phyloP scores from a whole-genome alignment of 2,329 filamentous ascomycete species.

The Myriangium duriaei region DNA sequence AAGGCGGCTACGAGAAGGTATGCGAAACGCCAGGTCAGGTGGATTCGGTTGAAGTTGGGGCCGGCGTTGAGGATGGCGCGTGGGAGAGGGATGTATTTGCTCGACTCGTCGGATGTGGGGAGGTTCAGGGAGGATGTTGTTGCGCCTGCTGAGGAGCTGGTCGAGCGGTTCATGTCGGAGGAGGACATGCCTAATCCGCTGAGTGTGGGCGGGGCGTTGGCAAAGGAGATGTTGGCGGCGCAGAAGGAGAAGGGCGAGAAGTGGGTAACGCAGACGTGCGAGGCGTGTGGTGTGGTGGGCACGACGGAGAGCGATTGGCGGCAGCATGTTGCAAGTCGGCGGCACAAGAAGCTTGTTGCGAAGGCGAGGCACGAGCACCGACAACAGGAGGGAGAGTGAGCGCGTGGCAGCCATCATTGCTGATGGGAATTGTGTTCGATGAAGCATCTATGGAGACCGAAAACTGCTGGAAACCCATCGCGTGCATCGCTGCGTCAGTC shows the following conservation, averaged over 20 bases:
- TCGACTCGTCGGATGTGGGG: constrained; percentile 63
- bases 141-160: constrained; percentile 49
- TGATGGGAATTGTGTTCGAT: too few relatives aligned
- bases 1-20: constrained; percentile 80
- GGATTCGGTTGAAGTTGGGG: constrained; percentile 75
- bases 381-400: too few relatives aligned
- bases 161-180: constrained; percentile 49
- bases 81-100: constrained; percentile 53
- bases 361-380: constrained; percentile 12
- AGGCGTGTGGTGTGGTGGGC: constrained; percentile 50
- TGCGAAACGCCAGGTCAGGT: constrained; percentile 69
- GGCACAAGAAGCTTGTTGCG: constrained; percentile 32
- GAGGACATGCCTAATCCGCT: constrained; percentile 36
- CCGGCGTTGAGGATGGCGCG: constrained; percentile 41
- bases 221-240: constrained; percentile 44
- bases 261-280: constrained; percentile 50
- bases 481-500: too few relatives aligned
- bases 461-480: too few relatives aligned
- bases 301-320: constrained; percentile 46
- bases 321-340: constrained; percentile 41
- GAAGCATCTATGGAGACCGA: too few relatives aligned
- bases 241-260: constrained; percentile 38
- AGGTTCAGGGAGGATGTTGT: constrained; percentile 54
- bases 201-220: constrained; percentile 40
- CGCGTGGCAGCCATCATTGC: too few relatives aligned